phyloP scores from a whole-genome alignment of 805 yeast species.

The Diddensiella caesifluorescens region DNA sequence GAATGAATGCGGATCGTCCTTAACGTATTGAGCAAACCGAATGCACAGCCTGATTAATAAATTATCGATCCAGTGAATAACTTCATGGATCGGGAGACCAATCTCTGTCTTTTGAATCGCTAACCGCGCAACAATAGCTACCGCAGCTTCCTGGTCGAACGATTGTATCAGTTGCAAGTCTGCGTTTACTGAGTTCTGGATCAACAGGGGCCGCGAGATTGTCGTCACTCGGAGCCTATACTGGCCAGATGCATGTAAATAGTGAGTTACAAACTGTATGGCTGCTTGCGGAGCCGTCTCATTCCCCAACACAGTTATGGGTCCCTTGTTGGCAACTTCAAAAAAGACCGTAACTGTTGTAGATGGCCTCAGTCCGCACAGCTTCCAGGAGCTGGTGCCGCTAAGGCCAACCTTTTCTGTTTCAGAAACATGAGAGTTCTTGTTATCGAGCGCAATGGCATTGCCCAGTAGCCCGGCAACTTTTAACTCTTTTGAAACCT shows the following conservation, averaged over 20 bases:
- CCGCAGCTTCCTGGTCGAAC: slow-evolving; percentile 97
- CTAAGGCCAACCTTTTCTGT: slow-evolving; percentile 78
- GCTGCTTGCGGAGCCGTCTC: slow-evolving; percentile 28
- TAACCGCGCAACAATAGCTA: slow-evolving; percentile 78
- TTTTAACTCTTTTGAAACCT: slow-evolving; percentile 75
- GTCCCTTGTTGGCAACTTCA: slow-evolving; percentile 46
- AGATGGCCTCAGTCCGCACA: slow-evolving; percentile 71
- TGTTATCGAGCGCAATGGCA: slow-evolving; percentile 59
- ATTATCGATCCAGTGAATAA: slow-evolving; percentile 86
- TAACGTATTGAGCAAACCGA: slow-evolving; percentile 79
- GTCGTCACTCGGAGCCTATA: slow-evolving; percentile 85
- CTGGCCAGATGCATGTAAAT: slow-evolving; percentile 84
- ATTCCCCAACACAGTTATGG: slow-evolving; percentile 25
- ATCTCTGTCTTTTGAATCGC: slow-evolving; percentile 70
- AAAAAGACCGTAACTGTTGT: slow-evolving; percentile 79
- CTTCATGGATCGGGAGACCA: slow-evolving; percentile 80
- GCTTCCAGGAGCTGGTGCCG: slow-evolving; percentile 75
- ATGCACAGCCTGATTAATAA: slow-evolving; percentile 78
- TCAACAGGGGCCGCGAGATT: slow-evolving; percentile 42
- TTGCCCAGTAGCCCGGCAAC: slow-evolving; percentile 87
- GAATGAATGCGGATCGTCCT: slow-evolving; percentile 73
- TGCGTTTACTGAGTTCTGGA: slow-evolving; percentile 36
- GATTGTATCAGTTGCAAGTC: slow-evolving; percentile 45
- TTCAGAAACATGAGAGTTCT: slow-evolving; percentile 73
- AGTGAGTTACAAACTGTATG: slow-evolving; percentile 79